phyloP scores from a whole-genome alignment of 257 asterid species.

The Nicotiana tomentosiformis region DNA sequence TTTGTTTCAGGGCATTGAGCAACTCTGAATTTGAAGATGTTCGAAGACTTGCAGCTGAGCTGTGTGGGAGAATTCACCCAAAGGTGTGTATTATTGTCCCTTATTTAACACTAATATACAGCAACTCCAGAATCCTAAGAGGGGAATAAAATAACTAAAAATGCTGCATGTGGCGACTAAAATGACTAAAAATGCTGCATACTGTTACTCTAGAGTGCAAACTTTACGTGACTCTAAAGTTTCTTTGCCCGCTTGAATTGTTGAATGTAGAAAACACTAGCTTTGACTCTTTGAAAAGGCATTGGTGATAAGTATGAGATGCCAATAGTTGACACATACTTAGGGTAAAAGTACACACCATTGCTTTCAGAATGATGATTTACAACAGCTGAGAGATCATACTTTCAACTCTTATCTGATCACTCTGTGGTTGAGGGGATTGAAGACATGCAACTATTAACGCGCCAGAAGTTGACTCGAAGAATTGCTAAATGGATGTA shows the following conservation, averaged over 20 bases:
- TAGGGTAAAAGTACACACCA: not conserved
- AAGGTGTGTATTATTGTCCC: constrained; percentile 33
- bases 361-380: not conserved
- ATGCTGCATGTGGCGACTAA: not conserved
- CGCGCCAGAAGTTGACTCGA: not conserved
- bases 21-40: constrained; percentile 80
- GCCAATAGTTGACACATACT: not conserved
- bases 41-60: constrained; percentile 92
- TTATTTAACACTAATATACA: not conserved
- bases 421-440: not conserved
- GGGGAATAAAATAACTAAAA: too few relatives aligned
- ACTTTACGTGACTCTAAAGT: not conserved
- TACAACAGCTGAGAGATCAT: not conserved
- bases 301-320: not conserved
- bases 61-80: constrained; percentile 87
- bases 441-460: not conserved
- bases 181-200: not conserved
- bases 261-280: not conserved
- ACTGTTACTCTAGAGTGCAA: not conserved
- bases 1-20: constrained; percentile 55
- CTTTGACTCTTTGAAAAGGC: not conserved
- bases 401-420: not conserved
- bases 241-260: not conserved
- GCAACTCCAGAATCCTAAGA: too few relatives aligned
- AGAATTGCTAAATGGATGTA: not conserved